These are phyloP conservation scores for Pelargonium myrrhifolium DNA, from an alignment of 441 rosid genomes.

Conservation along the genomic window DNA sequence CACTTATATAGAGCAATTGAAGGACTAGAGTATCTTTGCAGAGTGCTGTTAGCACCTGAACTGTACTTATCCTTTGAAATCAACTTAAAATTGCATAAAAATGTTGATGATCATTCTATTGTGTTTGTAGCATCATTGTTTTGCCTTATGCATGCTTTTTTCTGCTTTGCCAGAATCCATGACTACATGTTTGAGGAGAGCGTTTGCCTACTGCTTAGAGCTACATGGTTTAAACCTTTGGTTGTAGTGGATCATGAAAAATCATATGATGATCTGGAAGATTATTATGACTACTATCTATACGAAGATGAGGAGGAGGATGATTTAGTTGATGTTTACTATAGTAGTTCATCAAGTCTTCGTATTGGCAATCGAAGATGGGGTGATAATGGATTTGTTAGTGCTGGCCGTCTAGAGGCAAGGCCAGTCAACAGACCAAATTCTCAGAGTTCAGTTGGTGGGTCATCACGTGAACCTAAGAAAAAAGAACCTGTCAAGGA, in stretches of 20 bases:
- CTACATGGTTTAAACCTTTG: conserved; percentile 72
- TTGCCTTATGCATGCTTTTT: conserved; percentile 7
- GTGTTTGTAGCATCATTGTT: too few relatives aligned
- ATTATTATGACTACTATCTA: conserved; percentile 24
- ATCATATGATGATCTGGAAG: conserved; percentile 32
- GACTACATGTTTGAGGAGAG: conserved; percentile 94
- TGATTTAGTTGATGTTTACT: conserved; percentile 53
- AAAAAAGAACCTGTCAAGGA: conserved; percentile 42
- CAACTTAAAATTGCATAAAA: too few relatives aligned
- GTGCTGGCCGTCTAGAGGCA: conserved; percentile 83
- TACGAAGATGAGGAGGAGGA: conserved; percentile 44
- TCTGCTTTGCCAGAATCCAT: conserved; percentile 49
- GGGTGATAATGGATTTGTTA: conserved; percentile 88
- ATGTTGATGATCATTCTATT: too few relatives aligned
- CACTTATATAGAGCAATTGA: too few relatives aligned
- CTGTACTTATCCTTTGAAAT: too few relatives aligned
- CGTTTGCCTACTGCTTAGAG: conserved; percentile 83
- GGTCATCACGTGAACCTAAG: conserved; percentile 49
- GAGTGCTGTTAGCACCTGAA: too few relatives aligned
- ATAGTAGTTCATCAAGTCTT: conserved; percentile 38
- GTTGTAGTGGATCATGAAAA: conserved; percentile 39
- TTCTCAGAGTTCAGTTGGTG: conserved; percentile 36
- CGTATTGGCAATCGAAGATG: conserved; percentile 76
- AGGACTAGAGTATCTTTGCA: too few relatives aligned
- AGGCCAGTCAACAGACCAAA: conserved; percentile 46